Evolutionary conservation across 306 rosid genomes (phyloP), one percentile per base, ranked within the genome.

Genomic region (Glycine tomentella): DNA sequence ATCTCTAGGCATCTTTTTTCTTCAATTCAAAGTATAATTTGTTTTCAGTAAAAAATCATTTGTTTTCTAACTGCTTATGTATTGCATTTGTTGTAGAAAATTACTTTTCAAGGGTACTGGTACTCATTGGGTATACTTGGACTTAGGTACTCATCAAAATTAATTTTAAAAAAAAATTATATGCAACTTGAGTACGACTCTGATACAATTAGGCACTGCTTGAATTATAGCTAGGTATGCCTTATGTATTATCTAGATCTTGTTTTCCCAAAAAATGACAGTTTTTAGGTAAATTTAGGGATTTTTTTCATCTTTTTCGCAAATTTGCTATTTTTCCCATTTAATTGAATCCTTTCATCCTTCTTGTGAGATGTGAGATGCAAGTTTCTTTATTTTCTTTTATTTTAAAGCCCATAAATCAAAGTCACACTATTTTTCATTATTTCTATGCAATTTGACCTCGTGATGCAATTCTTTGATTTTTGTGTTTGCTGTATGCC

Each of bases 21-120:
- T n/a, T n/a, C n/a, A n/a, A n/a, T n/a, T n/a, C n/a, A 20, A 72
- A 67, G 66, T 49, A 69, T 56, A 38, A 20, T 52, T 80, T 49
- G 2, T 46, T 76, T 75, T 66, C 53, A 3, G 70, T 25, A 17
- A 75, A 75, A 74, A 20, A 15, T 6, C 49, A 42, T 33, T 40
- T 73, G 66, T 57, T 55, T 38, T 33, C 7, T 33, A 25, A 74
- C 9, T 74, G 51, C 51, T 81, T n/a, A 44, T 81, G 38, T 12
- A 44, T 72, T 80, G 25, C 49, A 46, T 57, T 20, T 59, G 38
- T 25, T 59, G 3, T 59, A 25, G 65, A 20, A 17, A 31, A 59
- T 59, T 61, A 4, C 42, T 31, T 61, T 12, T 61, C 3, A 34
- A 4, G 38, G 38, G 38, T 34, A 34, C 38, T 34, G 38, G 38